phyloP scores from a whole-genome alignment of 2,329 filamentous ascomycete genomes.

The Periconia digitata region DNA sequence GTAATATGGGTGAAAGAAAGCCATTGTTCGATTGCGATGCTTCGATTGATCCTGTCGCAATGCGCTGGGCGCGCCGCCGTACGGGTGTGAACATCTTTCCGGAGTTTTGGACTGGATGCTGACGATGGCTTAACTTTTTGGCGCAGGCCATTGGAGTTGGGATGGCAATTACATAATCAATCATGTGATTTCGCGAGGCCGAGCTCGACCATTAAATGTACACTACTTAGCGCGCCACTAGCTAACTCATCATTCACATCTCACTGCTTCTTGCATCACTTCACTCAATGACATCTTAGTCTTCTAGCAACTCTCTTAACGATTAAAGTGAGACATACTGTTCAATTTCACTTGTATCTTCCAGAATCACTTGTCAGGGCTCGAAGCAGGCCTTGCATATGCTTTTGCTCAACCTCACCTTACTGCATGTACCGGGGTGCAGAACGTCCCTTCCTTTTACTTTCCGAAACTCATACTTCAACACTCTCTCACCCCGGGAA shows the following conservation, averaged over 20 bases:
- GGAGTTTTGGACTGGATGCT: conserved; percentile 13
- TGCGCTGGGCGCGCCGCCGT: conserved; percentile 59
- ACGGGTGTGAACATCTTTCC: conserved; percentile 67
- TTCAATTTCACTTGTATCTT: too few species aligned
- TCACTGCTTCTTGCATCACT: too few species aligned
- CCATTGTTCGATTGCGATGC: conserved; percentile 60
- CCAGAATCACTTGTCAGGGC: too few species aligned
- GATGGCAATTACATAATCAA: conserved; percentile 1
- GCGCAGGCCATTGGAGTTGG: conserved; percentile 4
- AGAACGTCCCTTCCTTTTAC: neutral
- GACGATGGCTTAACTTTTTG: conserved; percentile 25
- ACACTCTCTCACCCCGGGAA: neutral
- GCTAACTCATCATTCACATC: neutral
- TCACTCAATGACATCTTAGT: too few species aligned
- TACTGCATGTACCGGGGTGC: neutral
- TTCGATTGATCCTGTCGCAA: conserved; percentile 49
- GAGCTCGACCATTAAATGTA: neutral
- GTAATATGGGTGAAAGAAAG: conserved; percentile 75
- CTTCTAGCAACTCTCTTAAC: too few species aligned
- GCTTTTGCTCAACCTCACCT: too few species aligned
- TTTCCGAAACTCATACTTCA: neutral
- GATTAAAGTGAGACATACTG: too few species aligned
- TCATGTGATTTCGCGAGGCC: conserved; percentile 11
- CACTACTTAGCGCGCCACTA: neutral
- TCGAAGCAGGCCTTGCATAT: too few species aligned